These are phyloP conservation scores for Patellifolia procumbens DNA, from an alignment of 179 eudicot genomes.

Conservation along the genomic window DNA sequence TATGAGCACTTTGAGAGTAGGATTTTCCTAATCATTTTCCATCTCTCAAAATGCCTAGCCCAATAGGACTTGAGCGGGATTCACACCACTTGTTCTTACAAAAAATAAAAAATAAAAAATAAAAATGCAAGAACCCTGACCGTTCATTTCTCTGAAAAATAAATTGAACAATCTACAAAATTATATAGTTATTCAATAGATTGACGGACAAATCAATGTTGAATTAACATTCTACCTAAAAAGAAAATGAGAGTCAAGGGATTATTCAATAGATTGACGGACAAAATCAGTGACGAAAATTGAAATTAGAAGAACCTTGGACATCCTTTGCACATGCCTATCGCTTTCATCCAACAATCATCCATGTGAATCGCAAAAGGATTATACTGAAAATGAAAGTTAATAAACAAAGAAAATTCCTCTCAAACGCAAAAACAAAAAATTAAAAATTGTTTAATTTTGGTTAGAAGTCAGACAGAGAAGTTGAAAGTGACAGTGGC, in stretches of 20 bases:
- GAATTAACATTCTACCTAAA: neutral
- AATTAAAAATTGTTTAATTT: neutral
- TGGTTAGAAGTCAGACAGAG: neutral
- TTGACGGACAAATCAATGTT: neutral
- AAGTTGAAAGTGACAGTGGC: neutral
- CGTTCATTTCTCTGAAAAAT: too few relatives aligned
- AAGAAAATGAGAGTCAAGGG: neutral
- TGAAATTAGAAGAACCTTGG: conserved; percentile 2
- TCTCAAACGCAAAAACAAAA: neutral
- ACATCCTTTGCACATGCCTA: conserved; percentile 19
- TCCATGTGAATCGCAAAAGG: neutral
- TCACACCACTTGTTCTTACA: too few relatives aligned
- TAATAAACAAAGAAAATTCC: neutral
- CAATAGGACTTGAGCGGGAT: too few relatives aligned
- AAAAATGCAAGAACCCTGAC: neutral
- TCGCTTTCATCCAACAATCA: conserved; percentile 18
- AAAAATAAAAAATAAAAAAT: too few relatives aligned
- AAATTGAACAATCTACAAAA: too few relatives aligned
- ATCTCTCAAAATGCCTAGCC: too few relatives aligned
- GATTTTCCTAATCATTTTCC: too few relatives aligned
- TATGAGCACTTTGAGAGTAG: too few relatives aligned
- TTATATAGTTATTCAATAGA: too few relatives aligned
- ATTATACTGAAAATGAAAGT: neutral
- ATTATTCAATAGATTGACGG: neutral
- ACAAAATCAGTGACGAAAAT: conserved; percentile 8